Conservation (phyloP, 106 monocot genomes). For the Xerophyta viscosa region DNA sequence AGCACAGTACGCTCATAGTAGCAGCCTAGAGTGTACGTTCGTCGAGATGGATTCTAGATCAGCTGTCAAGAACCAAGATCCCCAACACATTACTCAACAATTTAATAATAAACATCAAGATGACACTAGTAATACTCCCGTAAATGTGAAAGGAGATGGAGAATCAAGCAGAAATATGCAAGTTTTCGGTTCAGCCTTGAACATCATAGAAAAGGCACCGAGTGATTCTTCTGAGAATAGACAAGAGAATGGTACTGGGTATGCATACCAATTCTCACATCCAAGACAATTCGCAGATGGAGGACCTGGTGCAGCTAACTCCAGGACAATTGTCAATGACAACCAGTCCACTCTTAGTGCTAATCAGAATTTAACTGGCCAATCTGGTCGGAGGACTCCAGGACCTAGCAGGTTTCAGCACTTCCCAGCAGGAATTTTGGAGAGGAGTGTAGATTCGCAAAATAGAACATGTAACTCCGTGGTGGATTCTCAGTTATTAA, state of each 20-base stretch:
- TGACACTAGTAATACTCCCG: slow-evolving; percentile 12
- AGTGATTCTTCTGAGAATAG: slow-evolving; percentile 15
- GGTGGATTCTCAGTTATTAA: slow-evolving; percentile 9
- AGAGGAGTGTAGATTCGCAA: slow-evolving; percentile 14
- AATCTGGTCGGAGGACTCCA: slow-evolving; percentile 21
- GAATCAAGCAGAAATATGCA: slow-evolving; percentile 21
- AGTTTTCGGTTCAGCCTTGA: slow-evolving; percentile 23
- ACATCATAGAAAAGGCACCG: slow-evolving; percentile 22
- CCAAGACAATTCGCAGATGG: slow-evolving; percentile 14
- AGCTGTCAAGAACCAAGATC: slow-evolving; percentile 28
- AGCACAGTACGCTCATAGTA: slow-evolving; percentile 13
- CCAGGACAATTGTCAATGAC: slow-evolving; percentile 11
- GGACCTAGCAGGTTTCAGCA: slow-evolving; percentile 30
- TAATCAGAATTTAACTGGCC: slow-evolving; percentile 14
- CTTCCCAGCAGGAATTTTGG: slow-evolving; percentile 32
- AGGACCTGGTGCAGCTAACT: slow-evolving; percentile 15
- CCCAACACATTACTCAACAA: slow-evolving; percentile 24
- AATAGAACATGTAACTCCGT: slow-evolving; percentile 17
- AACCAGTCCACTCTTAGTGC: slow-evolving; percentile 16
- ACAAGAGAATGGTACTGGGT: slow-evolving; percentile 20
- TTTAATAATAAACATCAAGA: slow-evolving; percentile 16
- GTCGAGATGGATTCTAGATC: slow-evolving; percentile 12
- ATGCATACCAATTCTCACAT: slow-evolving; percentile 9
- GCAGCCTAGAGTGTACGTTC: slow-evolving; percentile 7
- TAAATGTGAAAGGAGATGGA: slow-evolving; percentile 22